phyloP scores from a whole-genome alignment of 139 green algal genomes.

The Monoraphidium neglectum region DNA sequence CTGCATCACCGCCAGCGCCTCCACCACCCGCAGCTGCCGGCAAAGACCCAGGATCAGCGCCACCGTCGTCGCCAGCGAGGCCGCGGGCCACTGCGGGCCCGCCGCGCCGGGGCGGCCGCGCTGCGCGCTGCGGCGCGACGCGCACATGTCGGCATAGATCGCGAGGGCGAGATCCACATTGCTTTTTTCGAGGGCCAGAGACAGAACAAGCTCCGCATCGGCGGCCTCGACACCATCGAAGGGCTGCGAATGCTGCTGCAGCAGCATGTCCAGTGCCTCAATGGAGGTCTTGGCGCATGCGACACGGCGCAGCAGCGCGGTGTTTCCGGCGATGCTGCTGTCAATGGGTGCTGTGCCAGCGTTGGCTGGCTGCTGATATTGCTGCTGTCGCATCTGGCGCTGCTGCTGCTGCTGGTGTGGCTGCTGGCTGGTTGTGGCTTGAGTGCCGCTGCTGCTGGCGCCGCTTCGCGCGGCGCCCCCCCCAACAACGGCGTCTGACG shows the following conservation, averaged over 20 bases:
- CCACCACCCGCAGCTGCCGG: conserved; percentile 64
- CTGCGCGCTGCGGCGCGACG: conserved; percentile 6
- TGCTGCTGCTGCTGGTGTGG: background rate
- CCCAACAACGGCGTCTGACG: too few relatives aligned
- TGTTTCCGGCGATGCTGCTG: background rate
- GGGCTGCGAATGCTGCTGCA: conserved; percentile 25
- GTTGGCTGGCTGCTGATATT: background rate
- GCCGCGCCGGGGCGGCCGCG: background rate
- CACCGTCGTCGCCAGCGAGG: conserved; percentile 52
- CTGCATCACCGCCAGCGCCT: conserved; percentile 62
- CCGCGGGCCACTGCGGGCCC: conserved; percentile 57
- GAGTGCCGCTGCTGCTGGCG: background rate
- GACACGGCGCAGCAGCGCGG: conserved; percentile 12
- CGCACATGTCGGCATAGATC: conserved; percentile 69
- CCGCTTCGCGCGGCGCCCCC: too few relatives aligned
- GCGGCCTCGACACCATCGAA: background rate
- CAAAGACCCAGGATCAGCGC: conserved; percentile 74
- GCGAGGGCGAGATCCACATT: conserved; percentile 69
- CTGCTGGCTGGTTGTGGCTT: background rate
- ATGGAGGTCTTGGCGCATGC: background rate
- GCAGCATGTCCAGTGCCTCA: conserved; percentile 20
- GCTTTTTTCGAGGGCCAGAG: conserved; percentile 49
- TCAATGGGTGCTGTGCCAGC: background rate
- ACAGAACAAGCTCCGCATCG: conserved; percentile 36
- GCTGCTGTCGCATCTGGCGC: background rate